Conservation (phyloP, 2,329 filamentous ascomycete genomes). For the Talaromyces sp. region DNA sequence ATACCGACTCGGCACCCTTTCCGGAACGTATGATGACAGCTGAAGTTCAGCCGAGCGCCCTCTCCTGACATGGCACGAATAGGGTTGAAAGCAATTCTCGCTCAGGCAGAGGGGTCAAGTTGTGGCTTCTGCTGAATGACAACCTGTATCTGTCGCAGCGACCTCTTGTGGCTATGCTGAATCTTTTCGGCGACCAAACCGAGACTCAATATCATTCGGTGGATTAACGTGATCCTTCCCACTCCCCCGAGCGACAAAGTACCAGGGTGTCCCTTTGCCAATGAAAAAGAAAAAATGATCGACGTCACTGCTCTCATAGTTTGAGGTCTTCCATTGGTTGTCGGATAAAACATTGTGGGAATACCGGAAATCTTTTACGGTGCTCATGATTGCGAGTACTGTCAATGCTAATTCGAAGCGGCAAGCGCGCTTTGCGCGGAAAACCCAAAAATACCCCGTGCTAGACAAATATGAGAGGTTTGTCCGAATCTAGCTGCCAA, state of each 20-base stretch:
- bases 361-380: neutral
- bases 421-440: conserved; percentile 36
- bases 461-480: neutral
- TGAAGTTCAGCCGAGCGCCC: neutral
- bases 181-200: neutral
- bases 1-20: neutral
- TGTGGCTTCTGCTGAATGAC: neutral
- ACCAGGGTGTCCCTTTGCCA: neutral
- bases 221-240: neutral
- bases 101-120: neutral
- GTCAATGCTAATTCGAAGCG: conserved; percentile 16
- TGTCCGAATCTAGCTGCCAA: neutral
- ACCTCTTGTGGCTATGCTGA: neutral
- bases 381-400: neutral
- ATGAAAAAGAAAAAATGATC: neutral
- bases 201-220: neutral
- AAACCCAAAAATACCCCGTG: conserved; percentile 10
- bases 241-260: neutral
- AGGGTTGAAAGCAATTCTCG: neutral
- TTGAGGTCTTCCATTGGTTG: neutral
- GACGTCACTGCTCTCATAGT: neutral
- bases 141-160: neutral
- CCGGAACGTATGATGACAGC: neutral
- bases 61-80: neutral
- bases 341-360: neutral